Base-by-base conservation (phyloP, 805 yeast species). In the Wickerhamiella azymoides region DNA sequence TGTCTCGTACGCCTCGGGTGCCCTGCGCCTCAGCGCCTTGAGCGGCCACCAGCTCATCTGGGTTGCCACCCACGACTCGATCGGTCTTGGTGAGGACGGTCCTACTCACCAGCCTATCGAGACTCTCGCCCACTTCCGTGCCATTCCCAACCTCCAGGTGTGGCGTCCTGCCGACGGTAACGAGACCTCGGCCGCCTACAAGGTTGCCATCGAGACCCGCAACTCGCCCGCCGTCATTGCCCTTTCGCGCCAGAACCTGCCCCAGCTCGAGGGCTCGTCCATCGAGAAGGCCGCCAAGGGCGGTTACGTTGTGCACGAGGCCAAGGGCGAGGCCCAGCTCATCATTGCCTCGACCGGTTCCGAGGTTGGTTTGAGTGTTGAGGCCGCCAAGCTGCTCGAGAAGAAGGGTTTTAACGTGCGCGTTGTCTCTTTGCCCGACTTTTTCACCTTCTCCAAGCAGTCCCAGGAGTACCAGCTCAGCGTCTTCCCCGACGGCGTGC, bases 401-500 rank as follows among this genome's bases (percentile, higher is more conserved):
- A 74, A 69, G 47, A 62, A 71, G 54, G 93, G 93, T 54, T 58
- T 77, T 63, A 74, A 77, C 64, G 84, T 85, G 46, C 71, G 80
- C 57, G 82, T 92, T 54, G 96, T 92, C 45, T 88, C 96, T 26
- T 58, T 92, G 55, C 97, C 97, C 62, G 96, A 86, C 72, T 81
- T 83, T 79, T 71, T 67, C 68, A 82, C 95, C 50, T 92, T 92
- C 62, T 94, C 84, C 70, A 62, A 69, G 58, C 98, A 92, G 75
- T 54, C 86, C 16, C 62, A 68, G 54, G 89, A 80, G 60, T 92
- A 92, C 74, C 73, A 71, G 69, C 73, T 84, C 60, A 72, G 84
- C 47, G 93, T 92, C 51, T 74, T 92, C 68, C 98, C 98, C 63
- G 93, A 88, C 64, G 93, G 92, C 60, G 77, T 83, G 47, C 97